Evolutionary conservation across 1,284 basidiomycete genomes (phyloP).

Genomic region (Malassezia obtusa): DNA sequence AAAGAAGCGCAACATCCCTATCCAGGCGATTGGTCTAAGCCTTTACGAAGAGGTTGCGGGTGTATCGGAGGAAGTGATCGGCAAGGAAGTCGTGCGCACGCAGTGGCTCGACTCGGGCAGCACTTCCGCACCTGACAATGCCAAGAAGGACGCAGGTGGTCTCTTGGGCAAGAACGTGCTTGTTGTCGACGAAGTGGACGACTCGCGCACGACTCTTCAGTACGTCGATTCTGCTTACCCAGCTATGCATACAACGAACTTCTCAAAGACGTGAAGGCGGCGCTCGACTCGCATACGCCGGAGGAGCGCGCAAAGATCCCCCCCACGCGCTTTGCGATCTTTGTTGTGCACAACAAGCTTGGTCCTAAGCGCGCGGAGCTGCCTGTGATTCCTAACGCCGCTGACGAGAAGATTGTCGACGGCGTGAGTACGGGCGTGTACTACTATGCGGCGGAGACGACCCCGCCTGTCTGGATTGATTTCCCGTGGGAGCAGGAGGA

Average conservation of each 20-base stretch:
- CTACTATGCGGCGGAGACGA: slow-evolving; percentile 45
- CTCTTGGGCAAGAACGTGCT: slow-evolving; percentile 47
- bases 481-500: slow-evolving; percentile 47
- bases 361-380: slow-evolving; percentile 40
- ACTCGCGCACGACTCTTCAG: slow-evolving; percentile 45
- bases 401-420: slow-evolving; percentile 30
- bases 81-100: slow-evolving; percentile 43
- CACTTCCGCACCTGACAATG: slow-evolving; percentile 3
- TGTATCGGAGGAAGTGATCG: slow-evolving; percentile 35
- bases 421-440: slow-evolving; percentile 39
- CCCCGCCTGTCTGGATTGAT: slow-evolving; percentile 43
- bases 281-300: slow-evolving; percentile 27
- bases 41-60: slow-evolving; percentile 46
- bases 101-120: slow-evolving; percentile 45
- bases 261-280: slow-evolving; percentile 38
- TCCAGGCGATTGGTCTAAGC: slow-evolving; percentile 46
- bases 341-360: slow-evolving; percentile 46
- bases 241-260: slow-evolving; percentile 46
- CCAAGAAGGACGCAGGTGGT: slow-evolving; percentile 33
- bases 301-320: slow-evolving; percentile 33
- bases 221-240: slow-evolving; percentile 4
- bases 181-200: slow-evolving; percentile 48
- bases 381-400: slow-evolving; percentile 28
- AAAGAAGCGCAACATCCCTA: slow-evolving; percentile 45
- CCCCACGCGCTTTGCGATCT: slow-evolving; percentile 46